Evolutionary conservation across 225 moss, liverwort and hornwort genomes (phyloP), one percentile per base, ranked within the genome.

Genomic region (Straminergon stramineum): DNA sequence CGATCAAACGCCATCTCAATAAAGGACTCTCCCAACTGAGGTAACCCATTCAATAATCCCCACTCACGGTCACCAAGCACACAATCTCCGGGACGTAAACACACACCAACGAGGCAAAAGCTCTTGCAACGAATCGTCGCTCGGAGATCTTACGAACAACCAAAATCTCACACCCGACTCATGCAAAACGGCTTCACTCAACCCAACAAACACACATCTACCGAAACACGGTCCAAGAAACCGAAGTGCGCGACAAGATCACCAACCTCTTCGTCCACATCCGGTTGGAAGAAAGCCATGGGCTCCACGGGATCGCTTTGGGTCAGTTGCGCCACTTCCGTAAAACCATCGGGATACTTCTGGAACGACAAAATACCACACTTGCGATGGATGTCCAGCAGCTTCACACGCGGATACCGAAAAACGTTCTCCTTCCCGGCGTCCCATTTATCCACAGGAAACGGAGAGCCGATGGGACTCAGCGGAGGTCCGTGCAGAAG

Each of bases 261-360:
- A 84, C 87, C 45, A 75, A 97, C 99, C 99, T 97, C 99, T 91
- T 99, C 99, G 83, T 99, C 99, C 92, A 93, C 52, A 51, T 97
- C 97, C 20, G 99, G 99, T 79, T 97, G 94, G 87, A 95, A 94
- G 80, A 99, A 99, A n/a, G 99, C 99, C 94, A 99, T 94, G 61
- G 99, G 99, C 92, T 97, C 99, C 91, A 97, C 91, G 57, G 96
- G 93, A 79, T 97, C 97, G 81, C 92, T 90, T 80, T 97, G 97
- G 52, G 96, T 95, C 68, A 99, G 95, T 79, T 97, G 99, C 81
- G 95, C 84, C 66, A 99, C 96, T 91, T 99, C 99, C 62, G 88
- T 86, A 86, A 99, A 99, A 32, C 94, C 97, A 51, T 97, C 97
- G 11, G 99, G 96, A 87, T 94, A 96, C 88, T 93, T 97, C 81